phyloP scores from a whole-genome alignment of 305 asterid genomes.

The Rubia occidens region DNA sequence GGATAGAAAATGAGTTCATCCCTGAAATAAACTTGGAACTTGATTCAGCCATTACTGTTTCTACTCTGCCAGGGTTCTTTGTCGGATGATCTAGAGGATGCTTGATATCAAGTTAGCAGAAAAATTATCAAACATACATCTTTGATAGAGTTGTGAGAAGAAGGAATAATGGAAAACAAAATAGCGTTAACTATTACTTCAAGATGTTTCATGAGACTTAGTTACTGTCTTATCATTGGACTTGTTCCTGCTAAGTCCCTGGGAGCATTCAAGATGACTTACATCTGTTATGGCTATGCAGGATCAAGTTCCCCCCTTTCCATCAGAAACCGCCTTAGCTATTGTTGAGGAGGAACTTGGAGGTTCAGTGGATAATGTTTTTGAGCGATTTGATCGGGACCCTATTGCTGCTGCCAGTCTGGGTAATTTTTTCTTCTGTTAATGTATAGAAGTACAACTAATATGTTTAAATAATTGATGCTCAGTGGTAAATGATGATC shows the following conservation, averaged over 20 bases:
- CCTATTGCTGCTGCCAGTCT: slow-evolving; percentile 98
- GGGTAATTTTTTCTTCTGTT: slow-evolving; percentile 37
- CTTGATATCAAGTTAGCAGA: background rate
- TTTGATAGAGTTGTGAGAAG: background rate
- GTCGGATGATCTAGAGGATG: background rate
- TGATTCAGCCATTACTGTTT: background rate
- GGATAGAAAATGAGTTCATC: background rate
- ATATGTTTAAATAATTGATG: background rate
- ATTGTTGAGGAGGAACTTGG: slow-evolving; percentile 90
- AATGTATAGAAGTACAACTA: background rate
- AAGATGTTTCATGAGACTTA: background rate
- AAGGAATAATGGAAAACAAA: background rate
- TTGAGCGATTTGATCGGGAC: slow-evolving; percentile 73
- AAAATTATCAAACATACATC: background rate
- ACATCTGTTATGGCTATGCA: slow-evolving; percentile 21
- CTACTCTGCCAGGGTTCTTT: background rate
- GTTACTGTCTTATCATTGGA: background rate
- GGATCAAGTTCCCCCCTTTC: slow-evolving; percentile 99
- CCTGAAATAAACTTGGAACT: background rate
- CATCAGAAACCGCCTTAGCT: slow-evolving; percentile 76
- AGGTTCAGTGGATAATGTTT: slow-evolving; percentile 47
- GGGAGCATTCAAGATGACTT: background rate
- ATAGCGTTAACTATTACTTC: background rate
- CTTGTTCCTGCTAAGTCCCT: background rate
- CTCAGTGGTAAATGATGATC: background rate